Percentiles rank a stretch among this genome's conserved stretches.
These are phyloP conservation scores for Silybum marianum DNA, from an alignment of 129 eudicot species.

Conservation along the genomic window DNA sequence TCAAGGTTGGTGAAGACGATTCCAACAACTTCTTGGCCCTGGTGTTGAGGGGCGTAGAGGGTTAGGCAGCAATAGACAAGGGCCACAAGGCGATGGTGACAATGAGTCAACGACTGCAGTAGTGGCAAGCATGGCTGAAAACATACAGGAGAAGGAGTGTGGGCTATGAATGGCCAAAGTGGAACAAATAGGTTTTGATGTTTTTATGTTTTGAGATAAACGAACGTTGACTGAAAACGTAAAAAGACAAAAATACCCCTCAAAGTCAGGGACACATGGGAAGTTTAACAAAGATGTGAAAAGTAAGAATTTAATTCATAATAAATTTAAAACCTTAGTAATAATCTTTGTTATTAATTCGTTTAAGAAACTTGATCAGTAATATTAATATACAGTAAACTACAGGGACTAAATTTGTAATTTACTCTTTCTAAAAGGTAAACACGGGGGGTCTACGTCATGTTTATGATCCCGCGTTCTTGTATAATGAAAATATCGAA, in stretches of 20 bases:
- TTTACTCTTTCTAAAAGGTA: neutral
- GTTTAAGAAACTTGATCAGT: no score
- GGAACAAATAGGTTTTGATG: neutral
- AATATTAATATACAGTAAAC: no score
- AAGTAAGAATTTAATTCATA: neutral
- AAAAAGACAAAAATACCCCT: neutral
- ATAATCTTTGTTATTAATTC: neutral
- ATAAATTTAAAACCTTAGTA: neutral
- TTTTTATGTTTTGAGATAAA: neutral
- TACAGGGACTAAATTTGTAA: neutral
- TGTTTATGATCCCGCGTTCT: neutral
- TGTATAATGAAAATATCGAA: neutral
- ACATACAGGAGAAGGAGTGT: neutral
- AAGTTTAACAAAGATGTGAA: neutral
- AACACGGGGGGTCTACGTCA: neutral
- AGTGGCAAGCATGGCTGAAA: neutral
- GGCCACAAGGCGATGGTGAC: constrained; percentile 34
- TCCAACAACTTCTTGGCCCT: neutral
- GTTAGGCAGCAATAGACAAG: constrained; percentile 61
- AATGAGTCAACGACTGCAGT: neutral
- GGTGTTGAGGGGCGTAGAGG: constrained; percentile 65
- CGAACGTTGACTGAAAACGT: neutral
- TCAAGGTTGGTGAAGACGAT: constrained; percentile 24
- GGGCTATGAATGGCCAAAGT: constrained; percentile 22
- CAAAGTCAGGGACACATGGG: neutral